phyloP scores from a whole-genome alignment of 2,329 filamentous ascomycete genomes.

The Neospermospora avenae region DNA sequence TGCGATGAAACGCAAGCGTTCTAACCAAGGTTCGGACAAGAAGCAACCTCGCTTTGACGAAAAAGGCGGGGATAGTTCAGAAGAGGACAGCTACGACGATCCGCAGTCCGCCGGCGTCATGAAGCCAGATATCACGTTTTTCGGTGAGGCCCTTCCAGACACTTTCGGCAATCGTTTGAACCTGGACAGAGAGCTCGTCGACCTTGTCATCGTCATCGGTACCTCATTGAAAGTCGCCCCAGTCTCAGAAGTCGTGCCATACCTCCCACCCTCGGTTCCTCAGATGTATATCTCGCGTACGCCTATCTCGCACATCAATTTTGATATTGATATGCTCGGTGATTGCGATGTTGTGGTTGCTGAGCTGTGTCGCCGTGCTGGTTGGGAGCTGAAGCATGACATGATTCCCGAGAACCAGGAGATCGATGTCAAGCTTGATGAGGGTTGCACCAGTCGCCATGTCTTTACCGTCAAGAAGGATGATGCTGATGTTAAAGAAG shows the following conservation, averaged over 20 bases:
- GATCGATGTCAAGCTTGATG: conserved; percentile 51
- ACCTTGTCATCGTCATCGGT: conserved; percentile 93
- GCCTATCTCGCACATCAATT: conserved; percentile 84
- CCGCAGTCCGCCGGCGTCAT: conserved; percentile 74
- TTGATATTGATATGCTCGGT: conserved; percentile 94
- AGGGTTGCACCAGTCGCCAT: conserved; percentile 46
- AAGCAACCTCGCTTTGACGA: conserved; percentile 34
- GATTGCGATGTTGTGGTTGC: conserved; percentile 89
- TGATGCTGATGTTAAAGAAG: background rate
- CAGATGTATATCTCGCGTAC: conserved; percentile 88
- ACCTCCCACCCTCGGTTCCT: conserved; percentile 73
- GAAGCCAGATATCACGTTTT: conserved; percentile 98
- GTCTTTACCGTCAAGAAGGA: conserved; percentile 36
- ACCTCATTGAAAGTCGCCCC: conserved; percentile 95
- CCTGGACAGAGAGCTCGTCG: conserved; percentile 74
- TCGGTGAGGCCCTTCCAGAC: conserved; percentile 84
- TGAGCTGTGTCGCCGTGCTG: conserved; percentile 77
- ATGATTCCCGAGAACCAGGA: conserved; percentile 72
- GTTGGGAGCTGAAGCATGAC: conserved; percentile 77
- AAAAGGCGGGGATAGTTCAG: conserved; percentile 24
- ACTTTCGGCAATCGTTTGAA: conserved; percentile 77
- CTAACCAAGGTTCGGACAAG: conserved; percentile 49
- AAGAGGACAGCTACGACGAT: conserved; percentile 55
- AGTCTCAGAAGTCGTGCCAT: conserved; percentile 85
- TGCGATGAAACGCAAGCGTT: conserved; percentile 54